A percentile compares a stretch with the other conserved stretches of the same genome.
phyloP scores from a whole-genome alignment of 768 basidiomycete genomes.

The Boletellus emodensis region DNA sequence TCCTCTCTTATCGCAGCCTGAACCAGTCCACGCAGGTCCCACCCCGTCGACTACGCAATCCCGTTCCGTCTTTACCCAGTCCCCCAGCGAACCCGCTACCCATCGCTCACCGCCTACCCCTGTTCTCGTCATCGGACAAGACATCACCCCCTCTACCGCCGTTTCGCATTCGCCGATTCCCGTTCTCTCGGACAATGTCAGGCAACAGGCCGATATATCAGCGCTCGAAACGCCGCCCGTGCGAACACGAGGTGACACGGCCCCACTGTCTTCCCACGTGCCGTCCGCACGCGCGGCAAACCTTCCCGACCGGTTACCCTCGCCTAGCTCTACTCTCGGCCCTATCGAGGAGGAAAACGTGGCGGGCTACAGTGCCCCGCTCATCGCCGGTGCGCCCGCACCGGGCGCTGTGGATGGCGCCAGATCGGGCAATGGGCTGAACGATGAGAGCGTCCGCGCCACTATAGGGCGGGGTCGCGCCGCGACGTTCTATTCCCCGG shows the following conservation, averaged over 20 bases:
- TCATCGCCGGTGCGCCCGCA: no score
- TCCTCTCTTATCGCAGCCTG: not conserved
- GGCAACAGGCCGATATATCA: not conserved
- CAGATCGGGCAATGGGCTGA: no score
- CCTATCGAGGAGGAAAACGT: no score
- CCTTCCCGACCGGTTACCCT: not conserved
- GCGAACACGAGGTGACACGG: not conserved
- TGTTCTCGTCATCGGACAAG: slow-evolving; percentile 13
- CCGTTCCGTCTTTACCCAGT: not conserved
- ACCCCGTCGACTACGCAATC: not conserved
- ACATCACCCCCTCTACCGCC: not conserved
- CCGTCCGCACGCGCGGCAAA: not conserved
- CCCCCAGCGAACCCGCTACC: not conserved
- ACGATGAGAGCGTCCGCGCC: no score
- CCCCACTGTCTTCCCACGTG: slow-evolving; percentile 12
- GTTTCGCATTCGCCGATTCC: not conserved
- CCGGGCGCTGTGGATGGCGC: no score
- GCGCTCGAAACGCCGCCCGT: not conserved
- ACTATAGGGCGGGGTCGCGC: no score
- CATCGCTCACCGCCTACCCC: not conserved
- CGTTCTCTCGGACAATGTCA: not conserved
- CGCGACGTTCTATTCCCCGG: no score
- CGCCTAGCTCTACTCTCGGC: no score
- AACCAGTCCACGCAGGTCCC: not conserved
- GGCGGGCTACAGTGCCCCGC: no score